Evolutionary conservation across 495 filamentous ascomycete genomes (phyloP).

Genomic region (Trichoderma reesei): DNA sequence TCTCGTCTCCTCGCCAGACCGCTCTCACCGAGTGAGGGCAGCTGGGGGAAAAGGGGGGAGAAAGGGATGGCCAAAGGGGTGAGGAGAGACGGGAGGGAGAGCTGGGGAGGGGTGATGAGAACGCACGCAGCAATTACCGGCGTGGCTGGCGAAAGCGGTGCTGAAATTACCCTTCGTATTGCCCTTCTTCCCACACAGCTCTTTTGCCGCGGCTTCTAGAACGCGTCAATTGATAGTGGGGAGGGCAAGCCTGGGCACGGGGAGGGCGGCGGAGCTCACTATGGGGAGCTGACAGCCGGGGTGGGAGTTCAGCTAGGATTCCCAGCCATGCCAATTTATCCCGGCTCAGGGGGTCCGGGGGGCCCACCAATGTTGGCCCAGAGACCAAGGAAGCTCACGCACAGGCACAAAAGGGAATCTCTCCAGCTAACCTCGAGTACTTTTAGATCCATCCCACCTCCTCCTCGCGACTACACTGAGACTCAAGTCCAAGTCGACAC

Average conservation of each 20-base stretch:
- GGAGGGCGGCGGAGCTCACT: slow-evolving; percentile 7
- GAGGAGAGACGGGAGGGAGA: neutral
- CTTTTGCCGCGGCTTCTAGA: slow-evolving; percentile 9
- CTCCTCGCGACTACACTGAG: slow-evolving; percentile 46
- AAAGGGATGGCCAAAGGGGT: no score
- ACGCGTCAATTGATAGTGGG: neutral
- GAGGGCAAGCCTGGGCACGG: neutral
- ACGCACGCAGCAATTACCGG: no score
- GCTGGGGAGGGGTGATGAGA: neutral
- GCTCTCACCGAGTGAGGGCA: no score
- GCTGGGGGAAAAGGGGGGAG: neutral
- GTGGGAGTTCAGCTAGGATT: slow-evolving; percentile 13
- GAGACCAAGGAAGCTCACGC: slow-evolving; percentile 16
- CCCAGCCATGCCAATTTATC: slow-evolving; percentile 4
- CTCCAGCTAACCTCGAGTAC: slow-evolving; percentile 7
- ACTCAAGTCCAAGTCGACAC: slow-evolving; percentile 53
- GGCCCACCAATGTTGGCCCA: slow-evolving; percentile 22
- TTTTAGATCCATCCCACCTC: slow-evolving; percentile 28
- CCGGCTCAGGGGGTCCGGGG: slow-evolving; percentile 6
- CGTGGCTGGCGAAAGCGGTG: neutral
- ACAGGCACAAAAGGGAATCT: slow-evolving; percentile 12
- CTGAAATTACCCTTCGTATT: slow-evolving; percentile 12
- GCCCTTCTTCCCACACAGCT: neutral
- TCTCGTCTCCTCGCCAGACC: no score
- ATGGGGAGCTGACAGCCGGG: slow-evolving; percentile 9